These are phyloP conservation scores for Colletotrichum spinosum DNA, from an alignment of 2,329 filamentous ascomycete genomes.

Conservation along the genomic window DNA sequence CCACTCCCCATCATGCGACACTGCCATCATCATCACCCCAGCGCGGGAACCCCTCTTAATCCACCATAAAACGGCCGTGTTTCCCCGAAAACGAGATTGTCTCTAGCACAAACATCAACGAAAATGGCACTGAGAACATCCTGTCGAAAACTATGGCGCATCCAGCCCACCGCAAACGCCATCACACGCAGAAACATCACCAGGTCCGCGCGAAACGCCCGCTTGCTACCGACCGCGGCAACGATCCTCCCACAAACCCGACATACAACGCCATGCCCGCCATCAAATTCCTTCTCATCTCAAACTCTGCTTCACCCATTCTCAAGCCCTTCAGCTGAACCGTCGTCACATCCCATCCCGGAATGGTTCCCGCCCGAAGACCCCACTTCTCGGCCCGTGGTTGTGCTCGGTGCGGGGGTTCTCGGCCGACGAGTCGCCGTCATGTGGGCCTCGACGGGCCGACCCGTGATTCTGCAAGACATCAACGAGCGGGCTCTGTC, in stretches of 20 bases:
- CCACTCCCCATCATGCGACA: conserved; percentile 32
- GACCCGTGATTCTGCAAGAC: conserved; percentile 46
- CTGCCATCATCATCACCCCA: conserved; percentile 32
- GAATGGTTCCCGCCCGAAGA: conserved; percentile 42
- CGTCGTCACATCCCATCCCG: conserved; percentile 7
- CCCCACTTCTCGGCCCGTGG: conserved; percentile 50
- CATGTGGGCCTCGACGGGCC: conserved; percentile 44
- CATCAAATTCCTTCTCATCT: conserved; percentile 25
- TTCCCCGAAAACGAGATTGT: background rate
- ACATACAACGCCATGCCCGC: conserved; percentile 22
- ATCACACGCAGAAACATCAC: conserved; percentile 11
- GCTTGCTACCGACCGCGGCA: conserved; percentile 3
- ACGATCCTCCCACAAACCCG: conserved; percentile 10
- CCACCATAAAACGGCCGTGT: conserved; percentile 18
- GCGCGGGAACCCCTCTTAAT: background rate
- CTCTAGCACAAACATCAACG: background rate
- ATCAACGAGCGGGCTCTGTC: conserved; percentile 39
- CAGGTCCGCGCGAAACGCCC: conserved; percentile 1
- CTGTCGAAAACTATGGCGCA: conserved; percentile 32
- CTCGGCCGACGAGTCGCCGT: conserved; percentile 53
- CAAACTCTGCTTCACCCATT: conserved; percentile 19
- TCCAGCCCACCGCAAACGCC: conserved; percentile 15
- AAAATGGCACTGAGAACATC: conserved; percentile 29
- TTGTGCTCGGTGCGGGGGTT: conserved; percentile 54
- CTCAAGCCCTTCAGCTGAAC: conserved; percentile 25